These are phyloP conservation scores for Acmispon strigosus DNA, from an alignment of 306 rosid species.

Conservation along the genomic window DNA sequence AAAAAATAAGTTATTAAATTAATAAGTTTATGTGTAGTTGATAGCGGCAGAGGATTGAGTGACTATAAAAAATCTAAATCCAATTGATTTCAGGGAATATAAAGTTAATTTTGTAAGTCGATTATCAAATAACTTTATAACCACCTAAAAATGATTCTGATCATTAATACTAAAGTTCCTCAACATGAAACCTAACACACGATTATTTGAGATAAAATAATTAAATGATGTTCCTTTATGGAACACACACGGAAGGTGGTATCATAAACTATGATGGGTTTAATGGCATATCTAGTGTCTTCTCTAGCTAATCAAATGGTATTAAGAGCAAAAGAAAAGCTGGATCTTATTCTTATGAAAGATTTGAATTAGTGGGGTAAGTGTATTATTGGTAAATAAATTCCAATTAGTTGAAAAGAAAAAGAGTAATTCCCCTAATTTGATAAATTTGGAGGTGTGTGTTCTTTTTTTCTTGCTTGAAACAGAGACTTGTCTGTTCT, in stretches of 20 bases:
- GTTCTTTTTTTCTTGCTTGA: slow-evolving; percentile 9
- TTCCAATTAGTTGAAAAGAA: neutral
- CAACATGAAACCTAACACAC: too few relatives aligned
- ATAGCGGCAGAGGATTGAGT: too few relatives aligned
- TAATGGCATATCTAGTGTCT: neutral
- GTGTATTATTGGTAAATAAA: neutral
- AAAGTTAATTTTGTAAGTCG: too few relatives aligned
- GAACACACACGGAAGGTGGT: neutral
- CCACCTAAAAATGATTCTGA: too few relatives aligned
- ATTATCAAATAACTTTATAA: too few relatives aligned
- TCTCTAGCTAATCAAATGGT: neutral
- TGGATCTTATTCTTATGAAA: neutral
- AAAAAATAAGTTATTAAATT: too few relatives aligned
- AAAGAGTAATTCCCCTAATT: neutral
- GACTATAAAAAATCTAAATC: too few relatives aligned
- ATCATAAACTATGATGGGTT: neutral
- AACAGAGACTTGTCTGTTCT: slow-evolving; percentile 22
- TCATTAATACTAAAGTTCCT: too few relatives aligned
- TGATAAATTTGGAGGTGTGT: neutral
- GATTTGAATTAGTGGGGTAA: neutral
- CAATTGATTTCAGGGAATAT: too few relatives aligned
- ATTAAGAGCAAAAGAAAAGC: neutral
- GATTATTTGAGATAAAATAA: neutral
- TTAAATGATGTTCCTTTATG: neutral
- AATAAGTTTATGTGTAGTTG: too few relatives aligned